phyloP scores from a whole-genome alignment of 805 yeast genomes.

The Nakazawaea ishiwadae region DNA sequence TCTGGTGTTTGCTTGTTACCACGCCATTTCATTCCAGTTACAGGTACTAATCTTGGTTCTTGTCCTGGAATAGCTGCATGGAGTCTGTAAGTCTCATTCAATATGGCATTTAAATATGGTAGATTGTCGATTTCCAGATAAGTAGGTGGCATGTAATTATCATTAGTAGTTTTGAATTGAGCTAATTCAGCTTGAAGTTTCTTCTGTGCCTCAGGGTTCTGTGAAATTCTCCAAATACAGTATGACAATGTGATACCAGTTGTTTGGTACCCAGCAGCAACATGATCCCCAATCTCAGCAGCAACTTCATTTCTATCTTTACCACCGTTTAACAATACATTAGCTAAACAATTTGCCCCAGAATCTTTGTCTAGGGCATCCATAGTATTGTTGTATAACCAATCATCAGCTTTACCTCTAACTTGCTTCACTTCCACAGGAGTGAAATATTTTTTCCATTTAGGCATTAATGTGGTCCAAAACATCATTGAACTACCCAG shows the following conservation, averaged over 20 bases:
- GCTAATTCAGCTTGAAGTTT: constrained; percentile 41
- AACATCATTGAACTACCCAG: constrained; percentile 50
- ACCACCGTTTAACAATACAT: constrained; percentile 7
- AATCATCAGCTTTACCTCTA: constrained; percentile 31
- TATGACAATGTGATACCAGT: constrained; percentile 54
- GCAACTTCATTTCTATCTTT: constrained; percentile 21
- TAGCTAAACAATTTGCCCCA: constrained; percentile 4
- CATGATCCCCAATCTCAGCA: constrained; percentile 46
- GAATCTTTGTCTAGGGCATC: constrained; percentile 11
- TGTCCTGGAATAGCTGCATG: constrained; percentile 63
- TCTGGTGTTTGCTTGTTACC: constrained; percentile 11
- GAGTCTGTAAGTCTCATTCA: constrained; percentile 51
- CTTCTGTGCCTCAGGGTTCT: constrained; percentile 35
- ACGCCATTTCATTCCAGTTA: constrained; percentile 11
- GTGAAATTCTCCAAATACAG: constrained; percentile 46
- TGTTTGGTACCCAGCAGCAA: constrained; percentile 67
- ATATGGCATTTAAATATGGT: constrained; percentile 49
- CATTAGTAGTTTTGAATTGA: constrained; percentile 12
- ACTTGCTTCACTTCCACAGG: constrained; percentile 30
- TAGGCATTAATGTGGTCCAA: constrained; percentile 52
- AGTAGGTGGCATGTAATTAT: constrained; percentile 22
- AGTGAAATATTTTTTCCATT: constrained; percentile 42
- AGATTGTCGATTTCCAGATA: constrained; percentile 41
- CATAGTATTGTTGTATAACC: constrained; percentile 27
- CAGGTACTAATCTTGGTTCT: constrained; percentile 48